These are phyloP conservation scores for Candida tropicalis DNA, from an alignment of 1,139 yeast species.

Conservation along the genomic window DNA sequence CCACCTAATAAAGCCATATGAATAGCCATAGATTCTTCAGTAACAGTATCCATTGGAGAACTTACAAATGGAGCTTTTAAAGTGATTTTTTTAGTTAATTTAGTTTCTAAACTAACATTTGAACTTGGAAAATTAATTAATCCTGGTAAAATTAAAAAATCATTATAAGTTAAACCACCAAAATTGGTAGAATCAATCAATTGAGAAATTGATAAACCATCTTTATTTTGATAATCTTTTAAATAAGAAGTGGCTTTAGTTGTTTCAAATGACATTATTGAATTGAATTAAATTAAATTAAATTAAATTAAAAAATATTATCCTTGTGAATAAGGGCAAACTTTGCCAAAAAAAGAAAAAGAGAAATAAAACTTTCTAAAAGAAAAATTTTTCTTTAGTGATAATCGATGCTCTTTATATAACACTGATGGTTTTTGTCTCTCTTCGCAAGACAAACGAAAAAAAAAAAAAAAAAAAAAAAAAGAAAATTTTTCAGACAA, in stretches of 20 bases:
- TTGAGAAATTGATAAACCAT: slow-evolving; percentile 82
- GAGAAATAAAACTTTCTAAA: slow-evolving; percentile 12
- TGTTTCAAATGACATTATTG: slow-evolving; percentile 50
- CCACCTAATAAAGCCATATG: slow-evolving; percentile 99
- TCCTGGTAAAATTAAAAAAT: slow-evolving; percentile 93
- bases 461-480: neutral
- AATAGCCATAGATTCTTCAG: slow-evolving; percentile 97
- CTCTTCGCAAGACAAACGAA: too few species aligned
- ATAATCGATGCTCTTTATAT: too few species aligned
- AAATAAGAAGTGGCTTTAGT: slow-evolving; percentile 71
- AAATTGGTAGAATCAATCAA: slow-evolving; percentile 87
- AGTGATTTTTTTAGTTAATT: slow-evolving; percentile 86
- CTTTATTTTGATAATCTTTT: slow-evolving; percentile 65
- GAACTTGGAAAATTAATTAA: slow-evolving; percentile 87
- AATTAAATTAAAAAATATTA: slow-evolving; percentile 8
- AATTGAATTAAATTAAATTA: neutral
- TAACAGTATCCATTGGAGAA: slow-evolving; percentile 99
- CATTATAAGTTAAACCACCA: slow-evolving; percentile 98
- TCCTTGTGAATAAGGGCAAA: slow-evolving; percentile 31
- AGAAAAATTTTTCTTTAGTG: slow-evolving; percentile 10
- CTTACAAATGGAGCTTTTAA: slow-evolving; percentile 94
- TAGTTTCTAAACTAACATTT: slow-evolving; percentile 75
- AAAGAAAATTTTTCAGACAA: neutral
- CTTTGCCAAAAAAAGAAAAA: slow-evolving; percentile 48
- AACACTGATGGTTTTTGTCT: neutral